phyloP scores from a whole-genome alignment of 805 yeast species.

The Debaryomyces prosopidis region DNA sequence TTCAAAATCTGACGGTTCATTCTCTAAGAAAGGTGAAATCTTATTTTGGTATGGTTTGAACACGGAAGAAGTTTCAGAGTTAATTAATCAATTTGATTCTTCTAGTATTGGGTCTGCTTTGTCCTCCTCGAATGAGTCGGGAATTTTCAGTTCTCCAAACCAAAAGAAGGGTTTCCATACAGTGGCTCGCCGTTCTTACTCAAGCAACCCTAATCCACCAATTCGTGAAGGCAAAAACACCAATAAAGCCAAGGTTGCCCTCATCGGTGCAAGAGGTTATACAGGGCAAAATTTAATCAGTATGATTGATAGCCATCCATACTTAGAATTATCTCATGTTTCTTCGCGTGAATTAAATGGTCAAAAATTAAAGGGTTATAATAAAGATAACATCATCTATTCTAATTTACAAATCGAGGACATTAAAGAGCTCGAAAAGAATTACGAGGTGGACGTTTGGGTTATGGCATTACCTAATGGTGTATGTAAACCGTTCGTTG shows the following conservation, averaged over 20 bases:
- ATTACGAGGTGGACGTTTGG: constrained; percentile 89
- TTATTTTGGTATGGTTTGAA: constrained; percentile 94
- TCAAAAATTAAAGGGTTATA: constrained; percentile 81
- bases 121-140: constrained; percentile 41
- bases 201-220: constrained; percentile 73
- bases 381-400: constrained; percentile 75
- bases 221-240: constrained; percentile 61
- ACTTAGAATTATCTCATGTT: constrained; percentile 85
- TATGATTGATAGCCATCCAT: constrained; percentile 84
- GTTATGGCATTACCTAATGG: constrained; percentile 99
- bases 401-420: constrained; percentile 88
- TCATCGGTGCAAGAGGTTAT: constrained; percentile 97
- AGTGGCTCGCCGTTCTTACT: constrained; percentile 13
- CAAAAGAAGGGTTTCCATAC: constrained; percentile 57
- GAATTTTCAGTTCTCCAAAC: constrained; percentile 47
- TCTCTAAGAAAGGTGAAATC: constrained; percentile 82
- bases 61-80: constrained; percentile 57
- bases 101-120: constrained; percentile 35
- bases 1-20: constrained; percentile 91
- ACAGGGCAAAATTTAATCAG: constrained; percentile 93
- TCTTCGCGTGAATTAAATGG: constrained; percentile 95
- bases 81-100: constrained; percentile 55
- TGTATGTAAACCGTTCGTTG: constrained; percentile 86
- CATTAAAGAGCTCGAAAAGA: constrained; percentile 71
- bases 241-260: constrained; percentile 71